Conservation (phyloP, 768 basidiomycete species). For the Cystofilobasidium capitatum region DNA sequence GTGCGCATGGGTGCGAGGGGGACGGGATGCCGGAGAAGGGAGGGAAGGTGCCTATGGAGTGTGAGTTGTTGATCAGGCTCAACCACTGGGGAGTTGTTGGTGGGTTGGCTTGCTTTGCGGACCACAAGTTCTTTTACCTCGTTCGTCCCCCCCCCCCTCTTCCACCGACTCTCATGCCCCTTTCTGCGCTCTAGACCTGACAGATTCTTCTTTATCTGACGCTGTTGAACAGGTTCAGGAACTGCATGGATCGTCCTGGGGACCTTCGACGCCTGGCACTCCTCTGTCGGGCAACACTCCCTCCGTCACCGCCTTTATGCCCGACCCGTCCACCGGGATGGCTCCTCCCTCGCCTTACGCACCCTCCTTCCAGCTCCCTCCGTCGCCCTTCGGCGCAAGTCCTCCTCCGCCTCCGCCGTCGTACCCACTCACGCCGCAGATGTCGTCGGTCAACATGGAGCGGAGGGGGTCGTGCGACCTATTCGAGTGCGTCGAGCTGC, state of each 20-base stretch:
- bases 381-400: constrained; percentile 21
- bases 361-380: constrained; percentile 19
- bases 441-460: constrained; percentile 43
- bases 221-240: constrained; percentile 61
- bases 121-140: constrained; percentile 72
- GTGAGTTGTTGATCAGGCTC: constrained; percentile 61
- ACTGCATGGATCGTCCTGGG: constrained; percentile 84
- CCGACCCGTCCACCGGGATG: not conserved
- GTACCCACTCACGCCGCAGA: constrained; percentile 1
- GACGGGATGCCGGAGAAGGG: constrained; percentile 24
- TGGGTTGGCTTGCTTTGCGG: constrained; percentile 76
- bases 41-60: constrained; percentile 60
- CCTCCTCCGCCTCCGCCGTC: constrained; percentile 18
- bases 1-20: constrained; percentile 24
- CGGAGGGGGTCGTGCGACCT: constrained; percentile 80
- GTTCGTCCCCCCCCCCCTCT: constrained; percentile 44
- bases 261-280: constrained; percentile 21
- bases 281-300: not conserved
- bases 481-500: constrained; percentile 89
- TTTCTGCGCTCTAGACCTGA: not conserved
- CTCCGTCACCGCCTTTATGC: not conserved
- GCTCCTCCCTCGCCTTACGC: constrained; percentile 20
- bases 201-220: constrained; percentile 18
- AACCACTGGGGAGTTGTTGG: constrained; percentile 73
- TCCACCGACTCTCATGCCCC: not conserved